Percentiles rank a stretch among this genome's conserved stretches.
These are phyloP conservation scores for Apiospora marii DNA, from an alignment of 2,329 filamentous ascomycete species.

Conservation along the genomic window DNA sequence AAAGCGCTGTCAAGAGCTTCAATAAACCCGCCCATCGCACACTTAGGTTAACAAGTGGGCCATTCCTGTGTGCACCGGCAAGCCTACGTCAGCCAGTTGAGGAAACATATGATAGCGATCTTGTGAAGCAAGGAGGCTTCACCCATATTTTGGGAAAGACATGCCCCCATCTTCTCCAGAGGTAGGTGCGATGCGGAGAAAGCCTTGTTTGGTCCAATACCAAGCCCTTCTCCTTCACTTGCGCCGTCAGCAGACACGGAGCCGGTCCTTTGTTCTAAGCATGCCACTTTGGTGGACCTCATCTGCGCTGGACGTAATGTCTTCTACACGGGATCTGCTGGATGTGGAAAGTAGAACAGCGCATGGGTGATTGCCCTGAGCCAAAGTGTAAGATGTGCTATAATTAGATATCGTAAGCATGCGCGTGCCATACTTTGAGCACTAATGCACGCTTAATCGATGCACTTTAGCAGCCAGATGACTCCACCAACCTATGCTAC, in stretches of 20 bases:
- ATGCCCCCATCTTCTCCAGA: background rate
- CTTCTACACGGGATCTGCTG: conserved; percentile 71
- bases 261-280: conserved; percentile 53
- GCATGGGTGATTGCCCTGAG: no score
- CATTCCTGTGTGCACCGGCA: background rate
- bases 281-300: conserved; percentile 56
- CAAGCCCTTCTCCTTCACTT: background rate
- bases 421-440: no score
- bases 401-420: no score
- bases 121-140: background rate
- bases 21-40: background rate
- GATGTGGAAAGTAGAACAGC: conserved; percentile 67
- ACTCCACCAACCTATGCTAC: no score
- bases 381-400: no score
- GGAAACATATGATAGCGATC: background rate
- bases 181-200: background rate
- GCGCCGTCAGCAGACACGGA: conserved; percentile 26
- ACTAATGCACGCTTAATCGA: no score
- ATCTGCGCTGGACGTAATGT: conserved; percentile 62
- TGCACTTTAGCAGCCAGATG: no score
- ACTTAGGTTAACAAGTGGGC: background rate
- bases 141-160: background rate
- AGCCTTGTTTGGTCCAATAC: background rate
- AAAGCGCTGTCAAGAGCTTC: background rate
- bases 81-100: background rate